Percentiles rank a stretch among this genome's conserved stretches.
phyloP scores from a whole-genome alignment of 2,329 filamentous ascomycete genomes.

The Tolypocladium sp. region DNA sequence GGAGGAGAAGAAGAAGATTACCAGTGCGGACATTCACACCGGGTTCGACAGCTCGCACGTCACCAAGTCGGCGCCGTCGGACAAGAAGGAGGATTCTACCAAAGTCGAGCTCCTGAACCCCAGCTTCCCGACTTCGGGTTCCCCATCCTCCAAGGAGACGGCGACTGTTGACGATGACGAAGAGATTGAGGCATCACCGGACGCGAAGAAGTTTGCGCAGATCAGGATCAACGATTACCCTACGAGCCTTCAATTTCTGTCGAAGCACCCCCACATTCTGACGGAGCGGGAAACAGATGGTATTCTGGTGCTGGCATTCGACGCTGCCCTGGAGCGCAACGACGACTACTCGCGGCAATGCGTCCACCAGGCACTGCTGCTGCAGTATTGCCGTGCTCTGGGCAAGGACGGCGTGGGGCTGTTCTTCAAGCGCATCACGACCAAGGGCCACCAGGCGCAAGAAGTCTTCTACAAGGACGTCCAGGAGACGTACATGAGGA shows the following conservation, averaged over 20 bases:
- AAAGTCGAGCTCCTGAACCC: slow-evolving; percentile 73
- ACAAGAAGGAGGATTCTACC: slow-evolving; percentile 37
- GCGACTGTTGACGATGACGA: slow-evolving; percentile 54
- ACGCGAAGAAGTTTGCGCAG: slow-evolving; percentile 72
- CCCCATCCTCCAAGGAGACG: slow-evolving; percentile 5
- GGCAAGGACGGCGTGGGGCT: slow-evolving; percentile 80
- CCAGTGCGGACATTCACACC: slow-evolving; percentile 78
- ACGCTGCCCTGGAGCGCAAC: slow-evolving; percentile 68
- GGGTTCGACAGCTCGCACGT: slow-evolving; percentile 87
- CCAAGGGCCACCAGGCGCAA: slow-evolving; percentile 78
- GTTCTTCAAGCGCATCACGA: slow-evolving; percentile 96
- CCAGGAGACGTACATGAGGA: slow-evolving; percentile 74
- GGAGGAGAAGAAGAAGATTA: slow-evolving; percentile 83
- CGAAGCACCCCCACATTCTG: slow-evolving; percentile 68
- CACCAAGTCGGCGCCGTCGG: slow-evolving; percentile 44
- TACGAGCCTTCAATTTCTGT: slow-evolving; percentile 66
- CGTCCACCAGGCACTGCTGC: slow-evolving; percentile 83
- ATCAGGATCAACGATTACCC: slow-evolving; percentile 71
- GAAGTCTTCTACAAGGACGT: slow-evolving; percentile 92
- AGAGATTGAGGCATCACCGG: slow-evolving; percentile 64
- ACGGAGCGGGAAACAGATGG: slow-evolving; percentile 84
- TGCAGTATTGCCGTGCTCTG: slow-evolving; percentile 91
- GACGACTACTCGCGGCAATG: slow-evolving; percentile 73
- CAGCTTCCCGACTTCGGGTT: slow-evolving; percentile 20
- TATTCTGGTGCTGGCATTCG: slow-evolving; percentile 84